These are phyloP conservation scores for Discostella stelligeroides DNA, from an alignment of 108 stramenopile genomes.

Conservation along the genomic window DNA sequence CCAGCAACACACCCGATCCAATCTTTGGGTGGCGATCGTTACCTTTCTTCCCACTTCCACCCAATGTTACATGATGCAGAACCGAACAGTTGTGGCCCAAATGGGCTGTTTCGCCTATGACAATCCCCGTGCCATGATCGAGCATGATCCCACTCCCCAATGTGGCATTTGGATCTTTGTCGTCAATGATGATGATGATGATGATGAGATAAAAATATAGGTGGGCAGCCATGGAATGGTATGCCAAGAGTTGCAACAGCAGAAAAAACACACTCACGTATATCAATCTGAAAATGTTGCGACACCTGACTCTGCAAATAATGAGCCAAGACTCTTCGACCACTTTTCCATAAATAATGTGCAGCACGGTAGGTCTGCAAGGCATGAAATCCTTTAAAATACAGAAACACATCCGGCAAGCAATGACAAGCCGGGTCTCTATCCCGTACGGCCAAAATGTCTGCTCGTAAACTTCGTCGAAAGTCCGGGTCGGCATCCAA, in stretches of 20 bases:
- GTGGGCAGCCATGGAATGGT: too few species aligned
- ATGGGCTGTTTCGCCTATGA: constrained; percentile 85
- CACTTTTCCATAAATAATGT: constrained; percentile 70
- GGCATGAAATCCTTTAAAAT: constrained; percentile 94
- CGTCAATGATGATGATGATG: too few species aligned
- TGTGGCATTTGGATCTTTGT: constrained; percentile 69
- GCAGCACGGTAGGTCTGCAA: constrained; percentile 83
- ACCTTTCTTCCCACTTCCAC: constrained; percentile 81
- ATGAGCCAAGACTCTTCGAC: constrained; percentile 60
- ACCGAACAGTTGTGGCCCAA: constrained; percentile 85
- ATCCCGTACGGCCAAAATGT: constrained; percentile 77
- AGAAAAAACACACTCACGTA: constrained; percentile 42
- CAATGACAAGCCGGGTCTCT: constrained; percentile 74
- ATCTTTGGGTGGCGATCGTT: constrained; percentile 90
- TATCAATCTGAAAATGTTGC: constrained; percentile 85
- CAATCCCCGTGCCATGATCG: constrained; percentile 89
- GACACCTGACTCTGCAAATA: constrained; percentile 83
- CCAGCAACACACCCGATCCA: constrained; percentile 79
- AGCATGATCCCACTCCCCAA: constrained; percentile 78
- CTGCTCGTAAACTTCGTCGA: constrained; percentile 63
- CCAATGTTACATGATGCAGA: constrained; percentile 85
- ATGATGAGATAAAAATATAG: too few species aligned
- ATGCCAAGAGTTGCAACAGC: too few species aligned
- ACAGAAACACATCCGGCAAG: constrained; percentile 61
- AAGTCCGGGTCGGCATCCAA: constrained; percentile 52